A percentile compares a stretch with the other conserved stretches of the same genome.
phyloP scores from a whole-genome alignment of 176 grass and related monocot genomes.

The Avena insularis region DNA sequence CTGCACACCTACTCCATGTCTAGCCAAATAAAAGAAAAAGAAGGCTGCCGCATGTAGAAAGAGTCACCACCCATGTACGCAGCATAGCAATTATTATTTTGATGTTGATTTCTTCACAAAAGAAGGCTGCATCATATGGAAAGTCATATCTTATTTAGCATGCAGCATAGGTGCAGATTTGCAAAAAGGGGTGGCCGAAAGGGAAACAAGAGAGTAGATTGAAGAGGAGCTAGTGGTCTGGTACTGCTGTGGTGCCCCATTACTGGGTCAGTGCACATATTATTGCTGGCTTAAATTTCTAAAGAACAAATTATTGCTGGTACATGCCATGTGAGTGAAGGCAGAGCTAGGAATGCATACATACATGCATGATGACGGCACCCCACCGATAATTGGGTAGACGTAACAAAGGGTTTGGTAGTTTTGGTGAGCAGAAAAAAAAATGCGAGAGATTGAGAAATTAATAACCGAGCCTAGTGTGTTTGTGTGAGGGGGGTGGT shows the following conservation, averaged over 20 bases:
- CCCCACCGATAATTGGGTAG: background rate
- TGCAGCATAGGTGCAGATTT: background rate
- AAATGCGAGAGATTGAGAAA: background rate
- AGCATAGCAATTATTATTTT: background rate
- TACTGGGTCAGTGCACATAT: conserved; percentile 44
- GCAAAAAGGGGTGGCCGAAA: conserved; percentile 18
- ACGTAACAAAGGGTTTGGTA: background rate
- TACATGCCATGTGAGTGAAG: conserved; percentile 41
- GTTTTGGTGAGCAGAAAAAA: conserved; percentile 21
- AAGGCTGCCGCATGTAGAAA: background rate
- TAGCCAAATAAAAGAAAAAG: background rate
- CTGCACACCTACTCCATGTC: background rate
- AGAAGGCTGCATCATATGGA: too few species aligned
- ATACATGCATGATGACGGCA: conserved; percentile 24
- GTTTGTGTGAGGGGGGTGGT: background rate
- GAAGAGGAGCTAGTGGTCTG: background rate
- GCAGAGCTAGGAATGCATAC: conserved; percentile 11
- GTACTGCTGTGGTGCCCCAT: conserved; percentile 35
- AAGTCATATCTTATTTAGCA: too few species aligned
- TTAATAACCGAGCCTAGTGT: background rate
- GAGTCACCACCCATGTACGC: background rate
- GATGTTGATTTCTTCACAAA: too few species aligned
- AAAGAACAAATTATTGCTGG: too few species aligned
- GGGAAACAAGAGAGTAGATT: background rate
- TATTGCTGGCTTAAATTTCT: conserved; percentile 26